Percentiles rank a stretch among this genome's conserved stretches.
These are phyloP conservation scores for Leccinum ochraceum DNA, from an alignment of 768 basidiomycete species.

Conservation along the genomic window DNA sequence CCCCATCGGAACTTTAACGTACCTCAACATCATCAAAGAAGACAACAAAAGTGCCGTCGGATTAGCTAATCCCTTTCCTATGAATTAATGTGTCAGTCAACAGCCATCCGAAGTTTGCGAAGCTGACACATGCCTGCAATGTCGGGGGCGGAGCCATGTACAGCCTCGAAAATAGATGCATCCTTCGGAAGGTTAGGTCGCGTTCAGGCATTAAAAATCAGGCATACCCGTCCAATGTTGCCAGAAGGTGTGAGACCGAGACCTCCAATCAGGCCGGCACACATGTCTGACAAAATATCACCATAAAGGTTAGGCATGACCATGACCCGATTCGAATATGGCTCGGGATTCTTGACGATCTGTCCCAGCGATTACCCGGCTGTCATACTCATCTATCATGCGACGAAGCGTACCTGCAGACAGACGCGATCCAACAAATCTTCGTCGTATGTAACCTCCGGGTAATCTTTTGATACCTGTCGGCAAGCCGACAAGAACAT, in stretches of 20 bases:
- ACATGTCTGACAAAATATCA: slow-evolving; percentile 97
- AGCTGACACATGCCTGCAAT: slow-evolving; percentile 71
- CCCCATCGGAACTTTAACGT: slow-evolving; percentile 28
- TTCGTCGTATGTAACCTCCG: slow-evolving; percentile 91
- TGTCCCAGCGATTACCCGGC: slow-evolving; percentile 30
- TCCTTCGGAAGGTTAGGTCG: slow-evolving; percentile 53
- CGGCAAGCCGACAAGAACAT: slow-evolving; percentile 99
- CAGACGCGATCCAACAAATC: slow-evolving; percentile 97
- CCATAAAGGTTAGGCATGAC: slow-evolving; percentile 99
- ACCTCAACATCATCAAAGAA: slow-evolving; percentile 98
- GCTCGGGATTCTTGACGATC: slow-evolving; percentile 91
- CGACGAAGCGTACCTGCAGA: slow-evolving; percentile 60
- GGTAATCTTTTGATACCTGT: slow-evolving; percentile 94
- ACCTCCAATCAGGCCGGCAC: slow-evolving; percentile 97
- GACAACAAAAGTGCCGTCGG: slow-evolving; percentile 98
- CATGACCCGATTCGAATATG: slow-evolving; percentile 97
- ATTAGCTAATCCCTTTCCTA: slow-evolving; percentile 92
- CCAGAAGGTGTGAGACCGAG: slow-evolving; percentile 96
- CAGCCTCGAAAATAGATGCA: slow-evolving; percentile 99
- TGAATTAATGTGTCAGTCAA: slow-evolving; percentile 8
- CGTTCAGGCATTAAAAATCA: slow-evolving; percentile 6
- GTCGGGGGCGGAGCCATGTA: slow-evolving; percentile 99
- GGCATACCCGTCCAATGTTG: slow-evolving; percentile 87
- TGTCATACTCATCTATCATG: background rate
- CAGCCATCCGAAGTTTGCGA: background rate